A percentile compares a stretch with the other conserved stretches of the same genome.
Evolutionary conservation across 441 rosid genomes (phyloP).

Genomic region (Rhodomyrtus psidioides): DNA sequence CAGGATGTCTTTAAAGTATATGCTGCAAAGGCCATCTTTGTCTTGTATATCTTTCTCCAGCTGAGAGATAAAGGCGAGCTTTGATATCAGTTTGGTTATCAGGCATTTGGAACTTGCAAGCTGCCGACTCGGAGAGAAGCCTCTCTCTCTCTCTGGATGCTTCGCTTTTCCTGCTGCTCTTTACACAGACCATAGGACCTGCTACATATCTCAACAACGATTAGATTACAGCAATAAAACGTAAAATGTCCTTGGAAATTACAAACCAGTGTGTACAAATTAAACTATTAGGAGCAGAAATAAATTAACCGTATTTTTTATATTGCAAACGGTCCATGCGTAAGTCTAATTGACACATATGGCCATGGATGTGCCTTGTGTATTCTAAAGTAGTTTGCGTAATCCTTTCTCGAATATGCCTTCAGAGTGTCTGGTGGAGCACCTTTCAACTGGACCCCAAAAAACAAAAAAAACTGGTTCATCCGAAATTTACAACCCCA

Average conservation of each 20-base stretch:
- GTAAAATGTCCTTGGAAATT: background rate
- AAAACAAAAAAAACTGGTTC: background rate
- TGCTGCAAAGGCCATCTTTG: background rate
- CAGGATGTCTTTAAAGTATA: background rate
- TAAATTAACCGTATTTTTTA: background rate
- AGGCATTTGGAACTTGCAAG: background rate
- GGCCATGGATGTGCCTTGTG: background rate
- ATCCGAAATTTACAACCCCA: background rate
- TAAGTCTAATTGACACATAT: background rate
- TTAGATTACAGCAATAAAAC: background rate
- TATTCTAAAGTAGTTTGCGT: background rate
- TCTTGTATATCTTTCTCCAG: background rate
- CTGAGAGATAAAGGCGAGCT: background rate
- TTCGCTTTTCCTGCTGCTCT: background rate
- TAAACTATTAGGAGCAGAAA: background rate
- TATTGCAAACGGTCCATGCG: background rate
- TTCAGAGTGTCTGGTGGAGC: background rate
- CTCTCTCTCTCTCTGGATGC: background rate
- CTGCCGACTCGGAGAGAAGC: background rate
- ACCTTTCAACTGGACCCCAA: background rate
- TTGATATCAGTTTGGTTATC: background rate
- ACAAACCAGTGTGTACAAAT: background rate
- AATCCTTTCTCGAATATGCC: background rate
- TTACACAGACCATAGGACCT: background rate
- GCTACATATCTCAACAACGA: background rate